Evolutionary conservation across 371 early-diverging fungal genomes (phyloP).

Genomic region (Mortierella sp.): DNA sequence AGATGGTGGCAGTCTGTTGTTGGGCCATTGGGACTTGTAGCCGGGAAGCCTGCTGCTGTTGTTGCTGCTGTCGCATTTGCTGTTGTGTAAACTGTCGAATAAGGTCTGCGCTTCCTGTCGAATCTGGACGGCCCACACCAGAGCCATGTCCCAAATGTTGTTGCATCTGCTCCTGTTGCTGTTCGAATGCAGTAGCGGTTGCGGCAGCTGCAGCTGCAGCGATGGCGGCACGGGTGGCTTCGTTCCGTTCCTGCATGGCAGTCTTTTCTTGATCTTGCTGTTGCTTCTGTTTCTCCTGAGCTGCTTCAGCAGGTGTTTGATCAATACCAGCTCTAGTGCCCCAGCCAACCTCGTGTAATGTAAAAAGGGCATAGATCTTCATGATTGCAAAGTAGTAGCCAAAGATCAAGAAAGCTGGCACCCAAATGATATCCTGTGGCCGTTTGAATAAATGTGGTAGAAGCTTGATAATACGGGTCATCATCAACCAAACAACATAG

Average conservation of each 20-base stretch:
- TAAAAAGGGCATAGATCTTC: slow-evolving; percentile 76
- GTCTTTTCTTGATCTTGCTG: slow-evolving; percentile 12
- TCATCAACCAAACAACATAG: slow-evolving; percentile 70
- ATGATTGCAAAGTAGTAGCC: slow-evolving; percentile 76
- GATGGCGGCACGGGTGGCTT: slow-evolving; percentile 23
- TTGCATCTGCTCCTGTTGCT: slow-evolving; percentile 4
- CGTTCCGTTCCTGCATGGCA: slow-evolving; percentile 4
- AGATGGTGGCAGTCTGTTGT: not conserved
- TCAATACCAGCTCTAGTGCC: slow-evolving; percentile 71
- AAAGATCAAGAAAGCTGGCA: slow-evolving; percentile 75
- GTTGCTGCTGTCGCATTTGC: slow-evolving; percentile 29
- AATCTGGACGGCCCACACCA: slow-evolving; percentile 20
- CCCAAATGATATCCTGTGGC: slow-evolving; percentile 71
- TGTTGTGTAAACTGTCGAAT: slow-evolving; percentile 39
- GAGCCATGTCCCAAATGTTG: not conserved
- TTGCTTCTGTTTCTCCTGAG: slow-evolving; percentile 32
- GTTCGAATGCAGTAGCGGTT: slow-evolving; percentile 4
- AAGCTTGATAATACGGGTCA: slow-evolving; percentile 75
- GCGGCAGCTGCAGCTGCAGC: slow-evolving; percentile 29
- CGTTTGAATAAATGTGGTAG: slow-evolving; percentile 72
- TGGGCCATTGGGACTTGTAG: not conserved
- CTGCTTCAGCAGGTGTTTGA: slow-evolving; percentile 34
- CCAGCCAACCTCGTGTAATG: slow-evolving; percentile 76
- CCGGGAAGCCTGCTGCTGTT: slow-evolving; percentile 3
- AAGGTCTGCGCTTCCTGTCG: slow-evolving; percentile 41